Evolutionary conservation across 2,329 filamentous ascomycete genomes (phyloP).

Genomic region (Microcyclosporella mali): DNA sequence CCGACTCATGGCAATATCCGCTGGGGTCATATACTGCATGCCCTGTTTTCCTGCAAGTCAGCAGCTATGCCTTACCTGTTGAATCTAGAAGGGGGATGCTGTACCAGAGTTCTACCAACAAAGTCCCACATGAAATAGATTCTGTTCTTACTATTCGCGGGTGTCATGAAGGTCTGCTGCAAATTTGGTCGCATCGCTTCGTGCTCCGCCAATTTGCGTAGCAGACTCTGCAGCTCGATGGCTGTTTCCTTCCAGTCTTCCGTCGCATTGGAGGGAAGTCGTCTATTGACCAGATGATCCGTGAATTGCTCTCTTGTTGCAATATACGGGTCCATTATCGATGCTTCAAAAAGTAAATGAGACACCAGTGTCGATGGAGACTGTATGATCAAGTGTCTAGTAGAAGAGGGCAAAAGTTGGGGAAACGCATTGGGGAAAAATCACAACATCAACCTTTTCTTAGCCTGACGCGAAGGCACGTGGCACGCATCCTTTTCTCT

Average conservation of each 20-base stretch:
- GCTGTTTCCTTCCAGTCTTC: constrained; percentile 20
- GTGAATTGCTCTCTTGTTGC: constrained; percentile 28
- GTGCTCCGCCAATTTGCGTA: constrained; percentile 28
- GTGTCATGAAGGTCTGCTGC: constrained; percentile 32
- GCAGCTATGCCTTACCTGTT: background rate
- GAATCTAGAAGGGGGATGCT: background rate
- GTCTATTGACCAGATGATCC: constrained; percentile 10
- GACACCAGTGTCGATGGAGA: background rate
- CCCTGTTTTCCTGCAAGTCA: background rate
- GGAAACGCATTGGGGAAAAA: too few species aligned
- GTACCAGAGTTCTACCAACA: constrained; percentile 23
- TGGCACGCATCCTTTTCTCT: too few species aligned
- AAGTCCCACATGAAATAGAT: constrained; percentile 36
- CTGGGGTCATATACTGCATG: background rate
- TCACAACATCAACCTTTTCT: too few species aligned
- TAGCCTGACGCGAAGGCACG: too few species aligned
- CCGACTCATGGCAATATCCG: background rate
- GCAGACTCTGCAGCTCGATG: constrained; percentile 16
- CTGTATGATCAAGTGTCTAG: background rate
- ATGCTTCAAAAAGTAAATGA: background rate
- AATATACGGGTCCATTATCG: constrained; percentile 21
- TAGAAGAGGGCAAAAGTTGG: background rate
- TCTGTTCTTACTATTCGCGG: constrained; percentile 31
- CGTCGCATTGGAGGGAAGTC: constrained; percentile 17
- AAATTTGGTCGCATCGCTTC: constrained; percentile 31